Base-by-base conservation (phyloP, 805 yeast genomes). In the Jamesozyma lodderae region DNA sequence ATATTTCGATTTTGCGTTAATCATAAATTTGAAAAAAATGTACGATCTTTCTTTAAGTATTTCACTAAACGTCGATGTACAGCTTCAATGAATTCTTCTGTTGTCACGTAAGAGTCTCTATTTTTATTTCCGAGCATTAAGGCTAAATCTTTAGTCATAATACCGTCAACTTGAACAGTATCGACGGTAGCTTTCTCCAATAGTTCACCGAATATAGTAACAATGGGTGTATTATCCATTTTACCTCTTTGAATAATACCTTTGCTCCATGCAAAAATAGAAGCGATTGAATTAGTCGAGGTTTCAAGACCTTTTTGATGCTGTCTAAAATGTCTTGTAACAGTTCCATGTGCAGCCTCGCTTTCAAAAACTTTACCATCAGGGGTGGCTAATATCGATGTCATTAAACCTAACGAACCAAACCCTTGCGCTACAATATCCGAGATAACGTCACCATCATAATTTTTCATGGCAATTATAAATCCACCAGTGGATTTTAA, bases 331-430 rank as follows among this genome's bases (percentile, higher is more conserved):
- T 88, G 97, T 68, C 97, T 83, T 36, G 96, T 90, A 53, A 88
- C 96, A 8, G 96, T 88, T 41, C 96, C 97, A 62, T 90, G 96
- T 13, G 97, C 96, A 43, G 96, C 96, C 70, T 88, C 97, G 38
- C 87, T 70, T 70, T 88, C 96, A 61, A 85, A 88, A 6, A 95
- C 79, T 69, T 82, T 84, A 22, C 96, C 96, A 62, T 90, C 96
- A 37, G 96, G 94, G n/a, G 96, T 79, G 57, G 86, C 76, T 51
- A 88, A 75, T 16, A 85, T 94, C 2, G 96, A 88, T 22, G 96
- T 87, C 97, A 88, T 88, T 50, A 88, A 72, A 33, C 97, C 97
- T 49, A 88, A 72, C 14, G 96, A 88, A 27, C 97, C 96, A 55
- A 88, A 88, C 27, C 96, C 96, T 67, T 88, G 96, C 27, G 96